Evolutionary conservation across 768 basidiomycete species (phyloP).

Genomic region (Brasilioporus rufonigricans): DNA sequence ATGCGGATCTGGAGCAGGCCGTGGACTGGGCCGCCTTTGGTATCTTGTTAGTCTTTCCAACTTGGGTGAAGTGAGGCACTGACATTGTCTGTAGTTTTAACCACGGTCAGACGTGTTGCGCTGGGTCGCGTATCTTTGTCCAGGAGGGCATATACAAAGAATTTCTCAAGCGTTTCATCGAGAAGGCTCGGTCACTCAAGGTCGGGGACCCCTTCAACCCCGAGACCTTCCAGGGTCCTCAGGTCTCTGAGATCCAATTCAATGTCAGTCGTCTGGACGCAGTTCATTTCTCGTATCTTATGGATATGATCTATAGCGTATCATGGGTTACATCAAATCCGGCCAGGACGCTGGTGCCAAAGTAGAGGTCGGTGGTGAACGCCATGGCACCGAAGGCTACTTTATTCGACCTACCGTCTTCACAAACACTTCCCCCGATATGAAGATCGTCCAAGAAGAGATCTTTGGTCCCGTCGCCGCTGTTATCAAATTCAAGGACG

Average conservation of each 20-base stretch:
- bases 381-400: constrained; percentile 58
- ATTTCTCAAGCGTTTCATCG: constrained; percentile 61
- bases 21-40: constrained; percentile 70
- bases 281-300: not conserved
- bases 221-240: constrained; percentile 70
- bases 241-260: constrained; percentile 73
- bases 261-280: constrained; percentile 45
- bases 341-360: constrained; percentile 73
- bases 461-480: constrained; percentile 83
- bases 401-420: constrained; percentile 79
- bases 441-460: constrained; percentile 75
- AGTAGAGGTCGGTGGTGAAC: constrained; percentile 60
- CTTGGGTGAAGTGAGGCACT: constrained; percentile 16
- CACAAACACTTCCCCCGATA: constrained; percentile 59
- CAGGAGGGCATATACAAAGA: constrained; percentile 78
- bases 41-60: constrained; percentile 57
- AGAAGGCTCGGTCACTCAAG: constrained; percentile 51
- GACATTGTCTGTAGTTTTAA: constrained; percentile 50
- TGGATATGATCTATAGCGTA: constrained; percentile 44
- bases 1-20: constrained; percentile 50
- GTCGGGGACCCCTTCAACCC: constrained; percentile 69
- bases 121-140: constrained; percentile 80
- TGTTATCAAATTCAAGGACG: constrained; percentile 71
- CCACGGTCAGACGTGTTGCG: constrained; percentile 76
- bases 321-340: constrained; percentile 75